Percentiles rank a stretch among this genome's conserved stretches.
Conservation (phyloP, 495 filamentous ascomycete genomes). For the Penicillium alfredii region DNA sequence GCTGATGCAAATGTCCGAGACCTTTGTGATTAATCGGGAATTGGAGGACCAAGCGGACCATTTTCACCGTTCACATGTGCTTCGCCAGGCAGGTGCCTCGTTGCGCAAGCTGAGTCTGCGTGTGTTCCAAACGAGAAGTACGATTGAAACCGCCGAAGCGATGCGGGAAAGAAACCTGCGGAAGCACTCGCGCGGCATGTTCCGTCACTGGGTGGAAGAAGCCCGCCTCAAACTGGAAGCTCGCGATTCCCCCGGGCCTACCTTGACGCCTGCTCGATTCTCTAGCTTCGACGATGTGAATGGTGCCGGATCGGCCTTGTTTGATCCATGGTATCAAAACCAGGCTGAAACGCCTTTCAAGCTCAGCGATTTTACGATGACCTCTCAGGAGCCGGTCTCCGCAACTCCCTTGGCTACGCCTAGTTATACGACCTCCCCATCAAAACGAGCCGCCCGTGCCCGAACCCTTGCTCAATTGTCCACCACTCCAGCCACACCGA, state of each 20-base stretch:
- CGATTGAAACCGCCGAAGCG: slow-evolving; percentile 43
- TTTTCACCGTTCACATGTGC: slow-evolving; percentile 41
- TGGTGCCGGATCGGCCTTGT: slow-evolving; percentile 33
- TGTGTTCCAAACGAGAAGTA: slow-evolving; percentile 44
- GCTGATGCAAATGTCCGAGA: slow-evolving; percentile 43
- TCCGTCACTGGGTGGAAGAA: slow-evolving; percentile 54
- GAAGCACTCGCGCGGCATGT: slow-evolving; percentile 49
- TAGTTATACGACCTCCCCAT: slow-evolving; percentile 51
- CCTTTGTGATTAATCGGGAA: slow-evolving; percentile 33
- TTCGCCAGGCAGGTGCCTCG: slow-evolving; percentile 36
- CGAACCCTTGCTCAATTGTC: slow-evolving; percentile 45
- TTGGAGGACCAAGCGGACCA: slow-evolving; percentile 46
- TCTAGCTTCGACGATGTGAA: slow-evolving; percentile 22
- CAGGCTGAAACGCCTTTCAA: slow-evolving; percentile 45
- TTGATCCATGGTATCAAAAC: slow-evolving; percentile 36
- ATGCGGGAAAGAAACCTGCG: slow-evolving; percentile 52
- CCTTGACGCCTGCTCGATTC: slow-evolving; percentile 27
- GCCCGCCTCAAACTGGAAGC: slow-evolving; percentile 34
- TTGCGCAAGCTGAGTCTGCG: slow-evolving; percentile 49
- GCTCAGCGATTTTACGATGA: slow-evolving; percentile 35
- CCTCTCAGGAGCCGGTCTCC: slow-evolving; percentile 26
- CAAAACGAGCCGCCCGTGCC: slow-evolving; percentile 49
- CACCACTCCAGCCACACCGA: slow-evolving; percentile 46
- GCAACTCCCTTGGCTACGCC: slow-evolving; percentile 45
- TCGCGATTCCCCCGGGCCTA: slow-evolving; percentile 32